These are phyloP conservation scores for Pistacia integerrima DNA, from an alignment of 345 rosid species.

Conservation along the genomic window DNA sequence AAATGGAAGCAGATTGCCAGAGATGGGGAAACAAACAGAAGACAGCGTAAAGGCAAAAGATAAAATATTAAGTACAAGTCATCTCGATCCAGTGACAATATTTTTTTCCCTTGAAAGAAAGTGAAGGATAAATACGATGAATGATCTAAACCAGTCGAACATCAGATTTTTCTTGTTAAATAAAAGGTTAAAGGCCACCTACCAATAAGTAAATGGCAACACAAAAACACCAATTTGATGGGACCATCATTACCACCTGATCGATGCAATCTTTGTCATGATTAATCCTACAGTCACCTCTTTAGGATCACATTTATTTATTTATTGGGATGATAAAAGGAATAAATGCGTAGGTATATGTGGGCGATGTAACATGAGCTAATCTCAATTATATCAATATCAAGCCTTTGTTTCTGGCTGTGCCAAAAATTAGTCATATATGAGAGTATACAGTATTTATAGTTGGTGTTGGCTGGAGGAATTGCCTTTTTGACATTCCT, in stretches of 20 bases:
- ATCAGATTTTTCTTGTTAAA: constrained; percentile 8
- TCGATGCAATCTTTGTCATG: constrained; percentile 36
- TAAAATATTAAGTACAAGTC: neutral
- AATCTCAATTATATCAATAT: neutral
- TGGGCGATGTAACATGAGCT: neutral
- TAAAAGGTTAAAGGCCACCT: neutral
- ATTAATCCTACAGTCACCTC: constrained; percentile 33
- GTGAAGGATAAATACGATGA: constrained; percentile 1
- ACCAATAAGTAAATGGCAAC: constrained; percentile 13
- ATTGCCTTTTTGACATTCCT: neutral
- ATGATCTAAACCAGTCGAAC: constrained; percentile 17
- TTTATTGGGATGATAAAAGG: neutral
- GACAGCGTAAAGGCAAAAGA: neutral
- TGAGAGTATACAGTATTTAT: neutral
- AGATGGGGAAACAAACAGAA: neutral
- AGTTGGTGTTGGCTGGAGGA: neutral
- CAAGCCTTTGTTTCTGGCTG: neutral
- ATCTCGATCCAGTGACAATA: neutral
- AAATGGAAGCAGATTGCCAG: neutral
- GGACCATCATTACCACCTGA: constrained; percentile 34
- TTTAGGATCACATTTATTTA: neutral
- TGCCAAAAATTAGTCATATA: neutral
- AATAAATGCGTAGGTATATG: neutral
- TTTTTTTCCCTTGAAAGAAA: neutral
- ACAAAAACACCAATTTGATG: constrained; percentile 28